Evolutionary conservation across 2,329 filamentous ascomycete genomes (phyloP).

Genomic region (Emmonsiellopsis sp.): DNA sequence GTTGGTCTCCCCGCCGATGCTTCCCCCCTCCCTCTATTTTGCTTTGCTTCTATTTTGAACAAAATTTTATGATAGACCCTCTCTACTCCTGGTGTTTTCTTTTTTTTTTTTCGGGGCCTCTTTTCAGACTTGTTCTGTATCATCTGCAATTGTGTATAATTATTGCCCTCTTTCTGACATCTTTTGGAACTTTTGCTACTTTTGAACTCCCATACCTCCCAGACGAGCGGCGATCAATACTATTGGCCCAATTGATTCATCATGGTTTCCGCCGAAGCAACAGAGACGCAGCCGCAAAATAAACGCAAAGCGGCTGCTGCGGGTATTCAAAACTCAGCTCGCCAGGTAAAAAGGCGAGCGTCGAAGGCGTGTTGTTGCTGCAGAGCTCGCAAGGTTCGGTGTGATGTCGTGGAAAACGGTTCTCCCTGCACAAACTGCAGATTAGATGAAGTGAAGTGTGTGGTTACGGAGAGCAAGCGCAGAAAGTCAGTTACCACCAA

Average conservation of each 20-base stretch:
- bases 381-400: constrained; percentile 42
- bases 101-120: background rate
- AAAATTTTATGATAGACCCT: background rate
- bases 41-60: background rate
- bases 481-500: constrained; percentile 40
- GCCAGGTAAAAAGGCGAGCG: constrained; percentile 58
- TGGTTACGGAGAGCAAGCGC: constrained; percentile 33
- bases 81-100: background rate
- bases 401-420: constrained; percentile 41
- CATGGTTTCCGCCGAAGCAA: constrained; percentile 10
- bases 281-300: constrained; percentile 25
- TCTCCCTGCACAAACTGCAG: constrained; percentile 23
- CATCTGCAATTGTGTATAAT: too few species aligned
- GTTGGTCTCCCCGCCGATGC: background rate
- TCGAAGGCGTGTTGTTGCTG: constrained; percentile 45
- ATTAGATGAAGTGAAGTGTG: constrained; percentile 18
- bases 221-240: background rate
- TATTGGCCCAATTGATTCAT: constrained; percentile 10
- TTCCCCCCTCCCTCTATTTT: background rate
- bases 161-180: background rate
- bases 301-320: constrained; percentile 52
- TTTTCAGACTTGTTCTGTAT: background rate
- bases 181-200: background rate
- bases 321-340: constrained; percentile 43
- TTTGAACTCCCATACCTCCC: background rate